phyloP scores from a whole-genome alignment of 176 grass and related monocot genomes.

The Bonia amplexicaulis region DNA sequence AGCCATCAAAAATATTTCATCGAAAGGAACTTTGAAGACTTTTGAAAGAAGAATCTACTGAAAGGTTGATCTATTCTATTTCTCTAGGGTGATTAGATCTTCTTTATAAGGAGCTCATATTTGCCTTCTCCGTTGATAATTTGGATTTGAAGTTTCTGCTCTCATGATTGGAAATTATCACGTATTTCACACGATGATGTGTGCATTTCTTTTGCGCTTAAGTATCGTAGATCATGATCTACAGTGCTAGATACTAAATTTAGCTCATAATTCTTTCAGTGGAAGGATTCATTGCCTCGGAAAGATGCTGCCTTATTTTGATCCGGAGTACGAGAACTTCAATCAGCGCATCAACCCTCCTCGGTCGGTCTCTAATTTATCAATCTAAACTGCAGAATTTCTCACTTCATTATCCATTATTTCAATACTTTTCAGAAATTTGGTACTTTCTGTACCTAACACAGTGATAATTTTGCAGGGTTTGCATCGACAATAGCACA shows the following conservation, averaged over 20 bases:
- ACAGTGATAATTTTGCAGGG: constrained; percentile 42
- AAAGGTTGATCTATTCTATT: constrained; percentile 33
- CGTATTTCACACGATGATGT: not conserved
- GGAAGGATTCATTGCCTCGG: not conserved
- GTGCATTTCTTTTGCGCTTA: not conserved
- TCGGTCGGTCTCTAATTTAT: constrained; percentile 42
- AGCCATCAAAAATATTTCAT: not conserved
- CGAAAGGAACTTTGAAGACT: not conserved
- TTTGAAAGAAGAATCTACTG: constrained; percentile 21
- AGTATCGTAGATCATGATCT: not conserved
- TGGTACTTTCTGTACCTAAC: not conserved
- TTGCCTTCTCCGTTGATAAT: not conserved
- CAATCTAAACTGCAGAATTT: not conserved
- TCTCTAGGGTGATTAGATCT: not conserved
- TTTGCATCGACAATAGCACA: constrained; percentile 76
- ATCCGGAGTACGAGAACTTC: constrained; percentile 96
- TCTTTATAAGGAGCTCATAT: constrained; percentile 7
- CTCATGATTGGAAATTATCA: constrained; percentile 2
- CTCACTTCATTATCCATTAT: not conserved
- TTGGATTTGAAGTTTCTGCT: not conserved
- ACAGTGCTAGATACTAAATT: not conserved
- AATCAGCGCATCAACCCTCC: constrained; percentile 89
- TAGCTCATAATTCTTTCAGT: constrained; percentile 24
- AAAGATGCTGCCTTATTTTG: constrained; percentile 85
- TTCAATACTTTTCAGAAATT: not conserved